A percentile compares a stretch with the other conserved stretches of the same genome.
Evolutionary conservation across 192 early-diverging fungal species (phyloP).

Genomic region (Podila epigama): DNA sequence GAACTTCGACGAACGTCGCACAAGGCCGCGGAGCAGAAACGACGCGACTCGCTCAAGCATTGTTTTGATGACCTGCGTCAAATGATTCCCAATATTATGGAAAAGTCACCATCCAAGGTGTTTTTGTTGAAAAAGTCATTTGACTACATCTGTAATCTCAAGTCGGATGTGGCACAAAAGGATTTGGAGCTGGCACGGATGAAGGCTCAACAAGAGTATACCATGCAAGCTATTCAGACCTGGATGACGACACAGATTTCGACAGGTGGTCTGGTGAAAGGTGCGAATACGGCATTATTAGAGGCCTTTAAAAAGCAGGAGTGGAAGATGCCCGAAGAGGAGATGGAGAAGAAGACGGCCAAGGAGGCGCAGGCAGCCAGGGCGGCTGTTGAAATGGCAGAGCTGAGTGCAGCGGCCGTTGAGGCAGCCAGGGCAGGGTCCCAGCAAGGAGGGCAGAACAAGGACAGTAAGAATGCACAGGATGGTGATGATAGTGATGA

Average conservation of each 20-base stretch:
- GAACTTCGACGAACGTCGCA: constrained; percentile 88
- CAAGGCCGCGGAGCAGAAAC: constrained; percentile 96
- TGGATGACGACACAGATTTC: constrained; percentile 38
- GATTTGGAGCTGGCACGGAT: constrained; percentile 39
- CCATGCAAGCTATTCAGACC: constrained; percentile 29
- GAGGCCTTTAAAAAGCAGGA: constrained; percentile 9
- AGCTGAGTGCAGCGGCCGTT: constrained; percentile 36
- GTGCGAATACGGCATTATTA: neutral
- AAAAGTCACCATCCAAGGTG: constrained; percentile 44
- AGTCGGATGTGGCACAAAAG: constrained; percentile 35
- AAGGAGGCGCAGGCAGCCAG: constrained; percentile 18
- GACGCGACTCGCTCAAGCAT: constrained; percentile 90
- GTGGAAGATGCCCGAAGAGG: constrained; percentile 31
- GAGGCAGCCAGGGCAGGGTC: constrained; percentile 26
- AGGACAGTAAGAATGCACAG: constrained; percentile 30
- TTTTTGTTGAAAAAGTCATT: constrained; percentile 47
- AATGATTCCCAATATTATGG: constrained; percentile 65
- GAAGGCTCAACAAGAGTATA: constrained; percentile 36
- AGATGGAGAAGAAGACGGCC: constrained; percentile 8
- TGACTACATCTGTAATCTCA: constrained; percentile 46
- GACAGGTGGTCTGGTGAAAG: neutral
- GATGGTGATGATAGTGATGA: constrained; percentile 46
- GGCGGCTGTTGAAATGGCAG: constrained; percentile 17
- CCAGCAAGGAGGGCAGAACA: constrained; percentile 36
- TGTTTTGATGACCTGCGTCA: constrained; percentile 86